These are phyloP conservation scores for Plasmodiophora brassicae DNA, from an alignment of 208 protist genomes.

Conservation along the genomic window DNA sequence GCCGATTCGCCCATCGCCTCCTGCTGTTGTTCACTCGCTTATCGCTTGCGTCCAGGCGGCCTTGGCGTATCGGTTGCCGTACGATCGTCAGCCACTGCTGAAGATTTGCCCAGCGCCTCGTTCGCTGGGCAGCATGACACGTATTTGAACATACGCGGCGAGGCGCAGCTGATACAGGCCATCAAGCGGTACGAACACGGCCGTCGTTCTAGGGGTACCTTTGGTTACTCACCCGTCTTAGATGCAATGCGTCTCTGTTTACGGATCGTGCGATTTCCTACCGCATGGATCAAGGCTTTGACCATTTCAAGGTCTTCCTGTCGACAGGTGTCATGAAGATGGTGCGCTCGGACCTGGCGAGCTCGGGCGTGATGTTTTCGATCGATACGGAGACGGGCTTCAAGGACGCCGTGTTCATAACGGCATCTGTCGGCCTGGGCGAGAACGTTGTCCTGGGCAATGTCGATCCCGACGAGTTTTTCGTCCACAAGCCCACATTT, in stretches of 20 bases:
- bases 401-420: conserved; percentile 48
- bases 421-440: conserved; percentile 49
- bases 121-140: conserved; percentile 53
- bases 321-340: conserved; percentile 24
- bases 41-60: background rate
- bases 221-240: background rate
- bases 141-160: conserved; percentile 50
- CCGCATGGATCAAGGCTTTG: conserved; percentile 45
- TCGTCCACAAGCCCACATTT: conserved; percentile 51
- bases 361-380: conserved; percentile 51
- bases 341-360: conserved; percentile 18
- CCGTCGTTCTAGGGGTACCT: background rate
- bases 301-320: conserved; percentile 46
- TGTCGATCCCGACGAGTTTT: conserved; percentile 51
- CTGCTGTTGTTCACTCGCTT: background rate
- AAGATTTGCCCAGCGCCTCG: conserved; percentile 53
- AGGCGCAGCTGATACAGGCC: conserved; percentile 41
- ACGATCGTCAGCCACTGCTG: conserved; percentile 55
- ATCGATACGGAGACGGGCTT: conserved; percentile 55
- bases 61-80: conserved; percentile 48
- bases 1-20: background rate
- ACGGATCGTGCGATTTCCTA: conserved; percentile 55
- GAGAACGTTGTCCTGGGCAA: conserved; percentile 45
- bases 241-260: conserved; percentile 49
- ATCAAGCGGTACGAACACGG: conserved; percentile 47